These are phyloP conservation scores for Phytophthora citrophthora DNA, from an alignment of 352 stramenopile genomes.

Conservation along the genomic window DNA sequence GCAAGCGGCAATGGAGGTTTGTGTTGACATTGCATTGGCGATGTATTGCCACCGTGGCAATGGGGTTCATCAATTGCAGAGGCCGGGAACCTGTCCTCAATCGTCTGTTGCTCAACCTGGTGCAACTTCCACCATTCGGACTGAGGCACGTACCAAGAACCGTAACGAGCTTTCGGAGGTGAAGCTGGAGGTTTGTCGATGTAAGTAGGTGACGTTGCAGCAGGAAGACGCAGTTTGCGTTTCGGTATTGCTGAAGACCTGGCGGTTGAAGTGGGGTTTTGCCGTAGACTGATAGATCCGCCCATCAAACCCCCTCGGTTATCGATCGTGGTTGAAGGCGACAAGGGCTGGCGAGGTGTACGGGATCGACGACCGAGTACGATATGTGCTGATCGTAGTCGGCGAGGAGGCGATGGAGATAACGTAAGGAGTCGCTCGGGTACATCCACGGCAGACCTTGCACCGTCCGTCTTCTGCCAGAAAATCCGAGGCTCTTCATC, in stretches of 20 bases:
- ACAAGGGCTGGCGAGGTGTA: slow-evolving; percentile 1
- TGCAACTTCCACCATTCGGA: slow-evolving; percentile 60
- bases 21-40: slow-evolving; percentile 31
- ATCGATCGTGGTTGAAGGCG: slow-evolving; percentile 3
- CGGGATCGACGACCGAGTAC: slow-evolving; percentile 20
- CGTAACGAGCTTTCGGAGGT: slow-evolving; percentile 41
- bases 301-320: not conserved
- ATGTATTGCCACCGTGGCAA: slow-evolving; percentile 28
- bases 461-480: slow-evolving; percentile 54
- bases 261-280: not conserved
- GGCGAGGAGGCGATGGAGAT: slow-evolving; percentile 15
- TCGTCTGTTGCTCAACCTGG: slow-evolving; percentile 40
- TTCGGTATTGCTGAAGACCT: slow-evolving; percentile 2
- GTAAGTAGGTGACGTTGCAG: not conserved
- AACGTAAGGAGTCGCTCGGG: slow-evolving; percentile 17
- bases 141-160: slow-evolving; percentile 65
- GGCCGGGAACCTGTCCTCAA: slow-evolving; percentile 34
- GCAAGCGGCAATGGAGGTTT: slow-evolving; percentile 32
- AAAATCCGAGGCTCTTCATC: slow-evolving; percentile 35
- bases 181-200: slow-evolving; percentile 1
- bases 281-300: not conserved
- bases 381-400: slow-evolving; percentile 16
- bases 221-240: not conserved
- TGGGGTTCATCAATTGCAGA: slow-evolving; percentile 9
- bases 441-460: slow-evolving; percentile 49